Conservation (phyloP, 495 filamentous ascomycete species). For the Saxispiralis lemnorum region DNA sequence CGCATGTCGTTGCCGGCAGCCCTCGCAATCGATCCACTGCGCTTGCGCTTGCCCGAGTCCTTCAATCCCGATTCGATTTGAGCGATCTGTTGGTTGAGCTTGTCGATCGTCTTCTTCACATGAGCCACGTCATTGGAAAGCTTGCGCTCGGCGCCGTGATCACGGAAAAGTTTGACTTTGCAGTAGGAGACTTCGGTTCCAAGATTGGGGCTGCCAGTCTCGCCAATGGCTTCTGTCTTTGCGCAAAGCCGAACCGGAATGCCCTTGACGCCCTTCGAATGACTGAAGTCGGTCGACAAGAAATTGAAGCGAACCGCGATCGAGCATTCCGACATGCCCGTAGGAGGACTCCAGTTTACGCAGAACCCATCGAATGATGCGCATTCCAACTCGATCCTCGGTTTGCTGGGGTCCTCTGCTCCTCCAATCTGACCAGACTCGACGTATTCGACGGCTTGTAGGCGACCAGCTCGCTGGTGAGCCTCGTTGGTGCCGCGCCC, state of each 20-base stretch:
- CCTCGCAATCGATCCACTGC: conserved; percentile 37
- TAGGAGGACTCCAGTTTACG: conserved; percentile 64
- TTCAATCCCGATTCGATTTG: conserved; percentile 80
- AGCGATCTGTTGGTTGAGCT: conserved; percentile 75
- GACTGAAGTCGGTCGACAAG: conserved; percentile 92
- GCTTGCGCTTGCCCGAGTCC: conserved; percentile 75
- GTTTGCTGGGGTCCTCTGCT: conserved; percentile 50
- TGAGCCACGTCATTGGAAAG: conserved; percentile 85
- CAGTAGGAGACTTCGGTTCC: conserved; percentile 68
- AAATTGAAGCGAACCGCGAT: conserved; percentile 93
- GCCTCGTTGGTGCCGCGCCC: conserved; percentile 76
- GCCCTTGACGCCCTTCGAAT: conserved; percentile 94
- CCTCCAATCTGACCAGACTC: conserved; percentile 50
- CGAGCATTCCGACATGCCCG: conserved; percentile 48
- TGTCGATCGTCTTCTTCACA: conserved; percentile 86
- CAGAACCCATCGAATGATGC: conserved; percentile 85
- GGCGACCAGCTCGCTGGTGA: conserved; percentile 67
- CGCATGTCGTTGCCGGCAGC: conserved; percentile 32
- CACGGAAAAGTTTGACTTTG: conserved; percentile 91
- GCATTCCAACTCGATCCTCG: conserved; percentile 59
- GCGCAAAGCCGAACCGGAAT: conserved; percentile 83
- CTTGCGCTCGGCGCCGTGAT: conserved; percentile 91
- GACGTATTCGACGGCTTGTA: conserved; percentile 86
- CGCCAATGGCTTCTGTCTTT: conserved; percentile 53
- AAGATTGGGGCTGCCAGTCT: conserved; percentile 22